phyloP scores from a whole-genome alignment of 2,329 filamentous ascomycete genomes.

The Pseudogymnoascus pannorum region DNA sequence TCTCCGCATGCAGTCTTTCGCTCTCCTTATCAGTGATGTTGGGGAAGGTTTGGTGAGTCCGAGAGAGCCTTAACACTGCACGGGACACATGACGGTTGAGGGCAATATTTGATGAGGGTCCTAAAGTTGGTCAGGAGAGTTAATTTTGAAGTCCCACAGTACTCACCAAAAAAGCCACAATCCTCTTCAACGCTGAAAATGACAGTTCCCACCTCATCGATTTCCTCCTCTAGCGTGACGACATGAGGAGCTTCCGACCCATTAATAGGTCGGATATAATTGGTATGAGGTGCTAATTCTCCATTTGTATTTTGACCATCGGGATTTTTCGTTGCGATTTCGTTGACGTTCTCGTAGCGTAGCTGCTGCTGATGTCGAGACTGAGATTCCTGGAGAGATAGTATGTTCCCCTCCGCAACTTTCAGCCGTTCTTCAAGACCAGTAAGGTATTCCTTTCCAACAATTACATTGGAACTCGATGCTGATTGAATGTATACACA shows the following conservation, averaged over 20 bases:
- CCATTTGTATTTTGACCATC: conserved; percentile 12
- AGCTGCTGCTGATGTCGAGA: conserved; percentile 25
- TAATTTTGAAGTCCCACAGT: not conserved
- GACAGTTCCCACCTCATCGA: conserved; percentile 29
- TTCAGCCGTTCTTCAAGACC: conserved; percentile 25
- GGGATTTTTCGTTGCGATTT: conserved; percentile 31
- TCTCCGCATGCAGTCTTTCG: not conserved
- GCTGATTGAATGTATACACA: conserved; percentile 35
- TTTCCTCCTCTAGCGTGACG: conserved; percentile 16
- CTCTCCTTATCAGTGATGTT: conserved; percentile 10
- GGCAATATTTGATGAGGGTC: conserved; percentile 36
- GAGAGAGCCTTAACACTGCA: conserved; percentile 20
- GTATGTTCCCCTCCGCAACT: conserved; percentile 24
- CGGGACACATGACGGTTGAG: conserved; percentile 33
- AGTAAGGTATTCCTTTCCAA: conserved; percentile 32
- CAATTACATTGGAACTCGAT: conserved; percentile 32
- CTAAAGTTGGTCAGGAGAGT: conserved; percentile 16
- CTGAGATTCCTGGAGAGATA: conserved; percentile 27
- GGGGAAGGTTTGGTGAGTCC: conserved; percentile 12
- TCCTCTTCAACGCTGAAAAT: conserved; percentile 29
- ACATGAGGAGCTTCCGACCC: conserved; percentile 15
- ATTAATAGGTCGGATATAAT: conserved; percentile 10
- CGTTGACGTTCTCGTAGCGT: conserved; percentile 31
- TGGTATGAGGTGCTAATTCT: not conserved
- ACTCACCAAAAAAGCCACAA: conserved; percentile 29